Conservation (phyloP, 2,329 filamentous ascomycete genomes). For the Achaetomium macrosporum region DNA sequence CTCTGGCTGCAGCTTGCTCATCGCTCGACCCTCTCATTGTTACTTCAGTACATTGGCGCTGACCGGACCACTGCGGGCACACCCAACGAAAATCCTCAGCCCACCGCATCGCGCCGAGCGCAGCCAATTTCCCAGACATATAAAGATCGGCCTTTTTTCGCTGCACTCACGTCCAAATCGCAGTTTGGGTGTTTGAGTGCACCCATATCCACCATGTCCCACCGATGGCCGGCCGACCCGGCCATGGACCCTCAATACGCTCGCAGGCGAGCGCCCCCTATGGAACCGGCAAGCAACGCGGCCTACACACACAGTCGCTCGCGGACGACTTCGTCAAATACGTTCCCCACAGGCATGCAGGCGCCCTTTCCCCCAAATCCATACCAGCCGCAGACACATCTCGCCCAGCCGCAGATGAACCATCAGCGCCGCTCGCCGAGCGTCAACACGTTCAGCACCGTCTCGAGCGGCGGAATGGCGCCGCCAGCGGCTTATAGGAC, state of each 20-base stretch:
- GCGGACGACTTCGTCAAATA: conserved; percentile 52
- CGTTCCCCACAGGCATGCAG: conserved; percentile 35
- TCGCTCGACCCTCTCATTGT: neutral
- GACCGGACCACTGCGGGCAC: neutral
- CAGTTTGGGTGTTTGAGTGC: neutral
- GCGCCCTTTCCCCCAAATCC: conserved; percentile 15
- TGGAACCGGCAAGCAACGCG: conserved; percentile 23
- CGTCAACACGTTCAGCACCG: conserved; percentile 64
- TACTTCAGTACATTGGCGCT: neutral
- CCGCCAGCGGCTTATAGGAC: conserved; percentile 53
- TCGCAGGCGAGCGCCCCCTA: conserved; percentile 27
- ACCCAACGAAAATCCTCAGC: neutral
- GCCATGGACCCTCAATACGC: conserved; percentile 31
- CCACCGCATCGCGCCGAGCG: neutral
- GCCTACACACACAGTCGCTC: conserved; percentile 50
- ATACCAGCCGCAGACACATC: conserved; percentile 29
- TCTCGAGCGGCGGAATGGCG: conserved; percentile 46
- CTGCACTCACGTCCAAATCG: neutral
- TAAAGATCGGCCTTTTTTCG: neutral
- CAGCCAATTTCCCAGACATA: neutral
- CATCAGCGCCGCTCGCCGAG: conserved; percentile 55
- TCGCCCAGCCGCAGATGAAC: conserved; percentile 29
- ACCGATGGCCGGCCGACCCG: conserved; percentile 18
- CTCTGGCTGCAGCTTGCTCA: neutral
- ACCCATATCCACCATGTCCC: conserved; percentile 12